Evolutionary conservation across 176 grass and related monocot genomes (phyloP).

Genomic region (Eleusine coracana): DNA sequence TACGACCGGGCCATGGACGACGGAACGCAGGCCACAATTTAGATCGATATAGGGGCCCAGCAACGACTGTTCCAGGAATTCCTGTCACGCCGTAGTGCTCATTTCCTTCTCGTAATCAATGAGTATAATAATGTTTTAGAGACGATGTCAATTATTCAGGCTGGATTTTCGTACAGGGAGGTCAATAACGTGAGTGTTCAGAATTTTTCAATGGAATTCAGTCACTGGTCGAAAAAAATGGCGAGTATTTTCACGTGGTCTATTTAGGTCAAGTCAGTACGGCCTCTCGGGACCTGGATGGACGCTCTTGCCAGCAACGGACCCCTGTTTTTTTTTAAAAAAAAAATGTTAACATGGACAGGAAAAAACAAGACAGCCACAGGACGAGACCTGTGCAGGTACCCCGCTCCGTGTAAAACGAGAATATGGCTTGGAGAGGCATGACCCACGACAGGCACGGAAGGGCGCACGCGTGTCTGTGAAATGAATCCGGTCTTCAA

Average conservation of each 20-base stretch:
- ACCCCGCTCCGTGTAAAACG: neutral
- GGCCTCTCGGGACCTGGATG: neutral
- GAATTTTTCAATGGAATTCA: neutral
- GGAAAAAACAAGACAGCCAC: neutral
- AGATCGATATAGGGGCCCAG: neutral
- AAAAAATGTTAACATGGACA: neutral
- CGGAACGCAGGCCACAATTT: constrained; percentile 12
- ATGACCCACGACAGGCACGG: neutral
- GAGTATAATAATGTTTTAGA: neutral
- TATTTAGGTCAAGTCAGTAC: neutral
- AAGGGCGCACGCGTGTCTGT: neutral
- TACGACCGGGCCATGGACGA: neutral
- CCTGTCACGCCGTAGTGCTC: neutral
- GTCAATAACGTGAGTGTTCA: neutral
- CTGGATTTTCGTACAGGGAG: neutral
- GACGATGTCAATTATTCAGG: neutral
- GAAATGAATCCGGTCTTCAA: neutral
- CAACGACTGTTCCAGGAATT: constrained; percentile 2
- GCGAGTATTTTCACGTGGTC: neutral
- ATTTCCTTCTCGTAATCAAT: neutral
- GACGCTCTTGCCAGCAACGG: neutral
- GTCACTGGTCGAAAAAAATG: neutral
- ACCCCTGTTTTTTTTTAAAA: neutral
- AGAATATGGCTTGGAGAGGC: too few species aligned
- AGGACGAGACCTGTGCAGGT: neutral